Evolutionary conservation across 352 stramenopile genomes (phyloP), one percentile per base, ranked within the genome.

Genomic region (Globisporangium echinulatum): DNA sequence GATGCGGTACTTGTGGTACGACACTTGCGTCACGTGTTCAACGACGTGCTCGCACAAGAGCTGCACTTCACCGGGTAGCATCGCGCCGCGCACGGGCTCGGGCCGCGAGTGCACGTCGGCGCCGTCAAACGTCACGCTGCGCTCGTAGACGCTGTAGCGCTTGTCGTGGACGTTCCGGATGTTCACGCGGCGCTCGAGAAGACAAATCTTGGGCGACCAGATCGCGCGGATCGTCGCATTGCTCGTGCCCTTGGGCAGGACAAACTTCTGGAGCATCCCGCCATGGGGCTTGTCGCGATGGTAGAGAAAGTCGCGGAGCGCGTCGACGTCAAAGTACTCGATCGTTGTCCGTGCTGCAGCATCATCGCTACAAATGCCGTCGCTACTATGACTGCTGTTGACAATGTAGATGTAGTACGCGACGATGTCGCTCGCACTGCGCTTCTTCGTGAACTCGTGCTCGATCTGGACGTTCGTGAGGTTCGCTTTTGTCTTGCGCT

Each of bases 121-220:
- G 13, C 94, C 92, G 62, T 99, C 95, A 55, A 98, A 99, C 25
- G 95, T 98, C 39, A 98, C 90, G 17, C 80, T 79, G 17, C 92
- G 83, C 66, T 98, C 95, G 64, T 97, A 98, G 42, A 98, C 70
- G 39, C 82, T 92, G 67, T 90, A 98, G 14, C 92, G 77, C 46
- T 75, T 77, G 67, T 98, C 95, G 59, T 97, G 83, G 5, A 98
- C 69, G 49, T 90, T 80, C 66, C 94, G 85, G 15, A 82, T 71
- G 68, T 98, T 98, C 47, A 95, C 75, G 40, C 89, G 82, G 37
- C 94, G 85, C 70, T 98, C 96, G 9, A 98, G 66, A 6, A 98
- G 68, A 56, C 95, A 98, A 57, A 99, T 82, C 61, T 98, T 98
- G 7, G 95, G 95, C 48, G 91, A 97, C 92, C 94, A 98, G 46